A percentile compares a stretch with the other conserved stretches of the same genome.
Evolutionary conservation across 1,139 yeast species (phyloP).

Genomic region (Yamadazyma sp.): DNA sequence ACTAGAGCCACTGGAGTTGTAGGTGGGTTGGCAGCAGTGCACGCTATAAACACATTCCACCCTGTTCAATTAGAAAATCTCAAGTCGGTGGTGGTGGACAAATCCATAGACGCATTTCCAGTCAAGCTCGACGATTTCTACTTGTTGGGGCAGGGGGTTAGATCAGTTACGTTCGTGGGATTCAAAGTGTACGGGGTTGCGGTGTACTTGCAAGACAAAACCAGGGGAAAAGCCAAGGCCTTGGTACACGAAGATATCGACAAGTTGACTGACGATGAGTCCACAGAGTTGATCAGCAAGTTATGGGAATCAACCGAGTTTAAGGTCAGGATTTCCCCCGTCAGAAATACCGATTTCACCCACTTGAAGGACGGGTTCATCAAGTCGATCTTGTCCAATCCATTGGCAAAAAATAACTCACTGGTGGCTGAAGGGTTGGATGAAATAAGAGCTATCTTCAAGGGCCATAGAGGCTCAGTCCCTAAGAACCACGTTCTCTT

Average conservation of each 20-base stretch:
- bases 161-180: slow-evolving; percentile 79
- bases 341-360: slow-evolving; percentile 83
- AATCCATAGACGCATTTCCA: slow-evolving; percentile 55
- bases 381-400: slow-evolving; percentile 66
- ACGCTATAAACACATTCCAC: slow-evolving; percentile 7
- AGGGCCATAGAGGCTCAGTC: slow-evolving; percentile 54
- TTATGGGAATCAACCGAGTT: slow-evolving; percentile 27
- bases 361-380: slow-evolving; percentile 89
- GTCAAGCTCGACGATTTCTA: slow-evolving; percentile 35
- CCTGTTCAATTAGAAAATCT: slow-evolving; percentile 9
- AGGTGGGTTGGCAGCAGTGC: slow-evolving; percentile 8
- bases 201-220: slow-evolving; percentile 66
- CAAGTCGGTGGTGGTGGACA: slow-evolving; percentile 42
- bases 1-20: slow-evolving; percentile 5
- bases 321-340: slow-evolving; percentile 78
- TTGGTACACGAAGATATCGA: slow-evolving; percentile 32
- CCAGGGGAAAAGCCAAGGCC: slow-evolving; percentile 45
- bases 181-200: slow-evolving; percentile 89
- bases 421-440: slow-evolving; percentile 52
- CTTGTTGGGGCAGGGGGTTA: slow-evolving; percentile 74
- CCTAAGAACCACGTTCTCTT: slow-evolving; percentile 63
- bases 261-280: slow-evolving; percentile 28
- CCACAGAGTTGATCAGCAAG: slow-evolving; percentile 48
- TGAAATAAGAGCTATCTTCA: slow-evolving; percentile 52
- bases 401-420: slow-evolving; percentile 40